A percentile compares a stretch with the other conserved stretches of the same genome.
Evolutionary conservation across 306 rosid genomes (phyloP).

Genomic region (Hippophae rhamnoides): DNA sequence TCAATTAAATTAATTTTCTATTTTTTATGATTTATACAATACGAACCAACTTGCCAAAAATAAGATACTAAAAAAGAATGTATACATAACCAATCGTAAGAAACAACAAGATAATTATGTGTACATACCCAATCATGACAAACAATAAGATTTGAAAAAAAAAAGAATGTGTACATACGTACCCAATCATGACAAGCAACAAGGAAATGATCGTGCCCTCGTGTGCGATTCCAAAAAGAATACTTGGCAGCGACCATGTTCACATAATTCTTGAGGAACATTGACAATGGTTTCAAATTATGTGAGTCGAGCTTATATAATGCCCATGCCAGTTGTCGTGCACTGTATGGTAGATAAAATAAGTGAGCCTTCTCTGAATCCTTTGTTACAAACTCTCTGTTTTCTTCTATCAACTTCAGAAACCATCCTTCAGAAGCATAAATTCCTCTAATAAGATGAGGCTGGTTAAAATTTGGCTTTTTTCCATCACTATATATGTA

Average conservation of each 20-base stretch:
- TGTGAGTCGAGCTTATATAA: slow-evolving; percentile 79
- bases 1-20: no score
- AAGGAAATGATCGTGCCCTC: slow-evolving; percentile 89
- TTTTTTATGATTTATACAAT: no score
- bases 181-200: slow-evolving; percentile 99
- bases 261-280: slow-evolving; percentile 64
- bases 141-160: slow-evolving; percentile 42
- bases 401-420: slow-evolving; percentile 74
- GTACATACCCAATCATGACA: slow-evolving; percentile 93
- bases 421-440: slow-evolving; percentile 99
- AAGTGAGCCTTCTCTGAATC: slow-evolving; percentile 89
- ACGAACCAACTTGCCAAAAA: no score
- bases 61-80: no score
- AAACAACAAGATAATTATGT: no score
- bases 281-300: slow-evolving; percentile 64
- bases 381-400: slow-evolving; percentile 68
- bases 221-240: slow-evolving; percentile 91
- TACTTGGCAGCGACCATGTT: slow-evolving; percentile 69
- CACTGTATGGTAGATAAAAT: slow-evolving; percentile 91
- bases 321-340: slow-evolving; percentile 62
- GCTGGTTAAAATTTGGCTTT: slow-evolving; percentile 76
- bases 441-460: slow-evolving; percentile 74
- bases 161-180: slow-evolving; percentile 16
- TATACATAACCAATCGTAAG: no score
- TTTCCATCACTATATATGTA: slow-evolving; percentile 73